These are phyloP conservation scores for Gentiana dahurica DNA, from an alignment of 257 asterid species.

Conservation along the genomic window DNA sequence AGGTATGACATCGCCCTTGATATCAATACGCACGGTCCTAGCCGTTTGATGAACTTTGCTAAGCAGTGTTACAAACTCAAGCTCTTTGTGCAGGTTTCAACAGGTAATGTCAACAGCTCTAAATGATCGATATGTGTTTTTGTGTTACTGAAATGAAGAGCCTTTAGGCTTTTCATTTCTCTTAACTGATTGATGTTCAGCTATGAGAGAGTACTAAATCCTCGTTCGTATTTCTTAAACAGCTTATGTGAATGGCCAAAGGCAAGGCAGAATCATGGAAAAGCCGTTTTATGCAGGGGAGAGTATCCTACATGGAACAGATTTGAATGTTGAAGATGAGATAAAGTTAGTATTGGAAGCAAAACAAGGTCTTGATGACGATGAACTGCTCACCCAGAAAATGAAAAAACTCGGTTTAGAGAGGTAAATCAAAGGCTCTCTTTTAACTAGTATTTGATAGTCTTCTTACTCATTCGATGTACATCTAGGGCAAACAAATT, in stretches of 20 bases:
- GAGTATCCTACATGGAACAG: slow-evolving; percentile 20
- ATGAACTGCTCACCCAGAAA: slow-evolving; percentile 34
- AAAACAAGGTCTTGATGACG: slow-evolving; percentile 36
- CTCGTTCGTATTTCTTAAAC: neutral
- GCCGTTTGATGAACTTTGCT: slow-evolving; percentile 63
- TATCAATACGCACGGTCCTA: slow-evolving; percentile 76
- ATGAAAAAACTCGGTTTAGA: slow-evolving; percentile 75
- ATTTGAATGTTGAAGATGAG: slow-evolving; percentile 74
- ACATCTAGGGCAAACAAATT: slow-evolving; percentile 71
- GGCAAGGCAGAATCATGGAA: slow-evolving; percentile 83
- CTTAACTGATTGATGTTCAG: too few species aligned
- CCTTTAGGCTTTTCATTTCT: neutral
- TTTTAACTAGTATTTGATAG: neutral
- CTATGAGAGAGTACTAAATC: too few species aligned
- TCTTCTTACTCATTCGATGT: too few species aligned
- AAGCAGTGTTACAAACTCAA: slow-evolving; percentile 57
- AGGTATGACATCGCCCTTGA: slow-evolving; percentile 86
- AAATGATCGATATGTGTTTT: too few species aligned
- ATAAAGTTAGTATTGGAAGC: slow-evolving; percentile 52
- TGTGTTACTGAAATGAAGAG: neutral
- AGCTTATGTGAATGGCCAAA: slow-evolving; percentile 94
- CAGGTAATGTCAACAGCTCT: slow-evolving; percentile 41
- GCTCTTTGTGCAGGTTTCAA: slow-evolving; percentile 81
- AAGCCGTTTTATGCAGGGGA: slow-evolving; percentile 65
- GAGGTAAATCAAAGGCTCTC: slow-evolving; percentile 38